Evolutionary conservation across 169 alveolate species (phyloP), one percentile per base, ranked within the genome.

Genomic region (Plasmodium gallinaceum): DNA sequence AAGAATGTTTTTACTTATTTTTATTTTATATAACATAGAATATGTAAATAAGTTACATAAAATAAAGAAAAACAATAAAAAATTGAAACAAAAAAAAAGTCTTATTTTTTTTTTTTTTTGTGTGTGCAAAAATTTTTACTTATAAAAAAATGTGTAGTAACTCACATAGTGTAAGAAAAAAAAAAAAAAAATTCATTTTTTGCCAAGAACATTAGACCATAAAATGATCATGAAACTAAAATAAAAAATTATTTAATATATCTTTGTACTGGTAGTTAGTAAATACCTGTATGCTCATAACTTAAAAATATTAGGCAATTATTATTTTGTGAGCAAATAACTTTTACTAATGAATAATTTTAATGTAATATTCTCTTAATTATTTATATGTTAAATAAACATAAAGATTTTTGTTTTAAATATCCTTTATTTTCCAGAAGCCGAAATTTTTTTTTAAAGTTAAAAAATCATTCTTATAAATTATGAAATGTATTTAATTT

Each of bases 41-140:
- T 3, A 20, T 60, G n/a, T 60, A 60, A 20, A 16, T 9, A 24
- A 20, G 10, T 3, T 12, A 60, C 26, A 60, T 20, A 60, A 12
- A 60, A 8, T 3, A 60, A 48, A 48, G 16, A 48, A 48, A 48
- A 48, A 14, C 16, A 48, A 48, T 48, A 6, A 48, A 1, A 48
- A 10, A 48, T 6, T 2, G 5, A 48, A 48, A 14, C 58, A 48
- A 48, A 10, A 48, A 48, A 48, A 48, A 48, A 48, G 58, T 48
- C 58, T 68, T 45, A 39, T 68, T 68, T 68, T 68, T 68, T 69
- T 42, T 69, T 68, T 68, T 68, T 68, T 68, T 69, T 42, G 37
- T 22, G 46, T 69, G 46, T 69, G 74, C 74, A 66, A 66, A 9
- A 22, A 66, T 66, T 66, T 9, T 48, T 22, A 32, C 74, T 7